phyloP scores from a whole-genome alignment of 1,284 basidiomycete species.

The Ganoderma leucocontextum region DNA sequence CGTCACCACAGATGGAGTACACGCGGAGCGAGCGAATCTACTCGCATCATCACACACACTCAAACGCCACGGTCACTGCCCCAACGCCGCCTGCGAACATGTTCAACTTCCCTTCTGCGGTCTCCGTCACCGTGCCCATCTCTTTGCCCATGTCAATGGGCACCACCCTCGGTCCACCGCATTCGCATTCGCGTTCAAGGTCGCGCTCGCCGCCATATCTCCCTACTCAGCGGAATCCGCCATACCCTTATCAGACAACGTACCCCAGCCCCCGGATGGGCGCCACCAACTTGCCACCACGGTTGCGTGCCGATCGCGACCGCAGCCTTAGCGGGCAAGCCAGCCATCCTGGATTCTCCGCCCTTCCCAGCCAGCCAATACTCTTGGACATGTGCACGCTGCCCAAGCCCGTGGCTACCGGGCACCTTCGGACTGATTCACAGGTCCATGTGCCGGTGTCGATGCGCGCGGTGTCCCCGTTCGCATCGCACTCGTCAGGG shows the following conservation, averaged over 20 bases:
- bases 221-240: slow-evolving; percentile 21
- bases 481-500: slow-evolving; percentile 42
- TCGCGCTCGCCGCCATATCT: slow-evolving; percentile 34
- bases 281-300: slow-evolving; percentile 28
- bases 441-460: slow-evolving; percentile 22
- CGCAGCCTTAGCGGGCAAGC: slow-evolving; percentile 17
- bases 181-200: slow-evolving; percentile 34
- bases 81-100: slow-evolving; percentile 42
- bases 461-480: slow-evolving; percentile 36
- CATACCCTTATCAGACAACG: slow-evolving; percentile 29
- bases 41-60: slow-evolving; percentile 44
- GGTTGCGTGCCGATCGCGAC: slow-evolving; percentile 29
- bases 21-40: slow-evolving; percentile 18
- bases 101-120: slow-evolving; percentile 25
- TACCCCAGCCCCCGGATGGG: slow-evolving; percentile 27
- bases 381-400: slow-evolving; percentile 1
- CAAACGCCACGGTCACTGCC: slow-evolving; percentile 46
- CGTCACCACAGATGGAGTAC: slow-evolving; percentile 13
- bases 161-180: slow-evolving; percentile 26
- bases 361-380: not conserved
- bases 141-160: slow-evolving; percentile 16
- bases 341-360: slow-evolving; percentile 8
- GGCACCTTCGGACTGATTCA: slow-evolving; percentile 13
- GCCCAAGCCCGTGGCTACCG: slow-evolving; percentile 1
- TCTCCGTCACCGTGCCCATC: slow-evolving; percentile 7